Conservation (phyloP, 768 basidiomycete species). For the Agaricus subrufescens region DNA sequence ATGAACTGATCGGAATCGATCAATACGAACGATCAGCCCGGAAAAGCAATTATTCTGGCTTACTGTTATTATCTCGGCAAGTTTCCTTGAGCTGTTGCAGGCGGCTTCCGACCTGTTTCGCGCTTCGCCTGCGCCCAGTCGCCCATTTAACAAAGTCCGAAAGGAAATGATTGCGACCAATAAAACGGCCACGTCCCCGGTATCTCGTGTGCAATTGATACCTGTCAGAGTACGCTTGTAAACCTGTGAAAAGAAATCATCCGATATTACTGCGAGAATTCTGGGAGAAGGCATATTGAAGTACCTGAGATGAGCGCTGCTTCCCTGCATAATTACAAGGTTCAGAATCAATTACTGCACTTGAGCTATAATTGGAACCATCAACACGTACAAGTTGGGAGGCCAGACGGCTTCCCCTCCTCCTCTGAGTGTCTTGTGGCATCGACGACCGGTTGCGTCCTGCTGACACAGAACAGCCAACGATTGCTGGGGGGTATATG, state of each 20-base stretch:
- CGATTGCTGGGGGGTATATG: conserved; percentile 31
- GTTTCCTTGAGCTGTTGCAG: conserved; percentile 75
- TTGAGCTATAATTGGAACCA: conserved; percentile 2
- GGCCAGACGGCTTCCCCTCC: conserved; percentile 73
- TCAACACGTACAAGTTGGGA: conserved; percentile 42
- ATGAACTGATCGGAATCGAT: background rate
- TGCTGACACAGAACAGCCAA: conserved; percentile 38
- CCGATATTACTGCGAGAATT: background rate
- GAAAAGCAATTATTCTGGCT: background rate
- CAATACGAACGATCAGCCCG: background rate
- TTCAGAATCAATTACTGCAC: background rate
- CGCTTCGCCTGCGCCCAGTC: conserved; percentile 63
- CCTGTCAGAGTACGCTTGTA: conserved; percentile 60
- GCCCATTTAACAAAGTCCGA: conserved; percentile 65
- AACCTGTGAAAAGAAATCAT: conserved; percentile 32
- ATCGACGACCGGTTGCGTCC: conserved; percentile 60
- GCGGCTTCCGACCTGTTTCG: conserved; percentile 78
- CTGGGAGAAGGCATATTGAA: conserved; percentile 7
- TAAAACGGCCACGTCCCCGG: conserved; percentile 66
- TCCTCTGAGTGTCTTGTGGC: conserved; percentile 72
- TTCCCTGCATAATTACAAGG: conserved; percentile 30
- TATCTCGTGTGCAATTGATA: conserved; percentile 58
- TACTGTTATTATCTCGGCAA: conserved; percentile 34
- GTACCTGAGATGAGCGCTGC: conserved; percentile 67
- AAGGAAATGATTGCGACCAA: conserved; percentile 75